Conservation (phyloP, 2,329 filamentous ascomycete species). For the Apiospora saccharicola region DNA sequence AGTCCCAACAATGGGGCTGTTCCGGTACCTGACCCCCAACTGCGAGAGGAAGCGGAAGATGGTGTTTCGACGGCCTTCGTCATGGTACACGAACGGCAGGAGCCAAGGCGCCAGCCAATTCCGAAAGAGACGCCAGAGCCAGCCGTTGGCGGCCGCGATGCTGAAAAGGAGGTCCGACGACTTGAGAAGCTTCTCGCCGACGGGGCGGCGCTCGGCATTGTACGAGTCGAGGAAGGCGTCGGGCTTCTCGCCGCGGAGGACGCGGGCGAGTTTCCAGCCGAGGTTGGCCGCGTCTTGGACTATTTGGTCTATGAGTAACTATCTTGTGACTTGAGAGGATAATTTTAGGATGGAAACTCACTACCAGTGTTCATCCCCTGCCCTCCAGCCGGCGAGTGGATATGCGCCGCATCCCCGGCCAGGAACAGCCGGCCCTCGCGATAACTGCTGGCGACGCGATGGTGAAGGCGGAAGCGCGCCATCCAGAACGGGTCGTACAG, state of each 20-base stretch:
- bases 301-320: no score
- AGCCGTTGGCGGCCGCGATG: slow-evolving; percentile 45
- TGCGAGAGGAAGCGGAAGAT: slow-evolving; percentile 49
- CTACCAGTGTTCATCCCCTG: slow-evolving; percentile 65
- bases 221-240: slow-evolving; percentile 55
- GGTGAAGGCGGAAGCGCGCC: slow-evolving; percentile 54
- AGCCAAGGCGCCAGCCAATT: slow-evolving; percentile 48
- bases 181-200: slow-evolving; percentile 51
- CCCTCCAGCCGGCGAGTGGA: slow-evolving; percentile 61
- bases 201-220: slow-evolving; percentile 53
- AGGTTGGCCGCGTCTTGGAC: slow-evolving; percentile 61
- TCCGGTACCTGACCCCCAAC: slow-evolving; percentile 51
- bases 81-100: slow-evolving; percentile 44
- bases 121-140: slow-evolving; percentile 46
- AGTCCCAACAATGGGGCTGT: slow-evolving; percentile 46
- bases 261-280: slow-evolving; percentile 60
- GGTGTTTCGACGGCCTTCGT: slow-evolving; percentile 31
- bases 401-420: slow-evolving; percentile 65
- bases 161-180: slow-evolving; percentile 52
- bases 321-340: no score
- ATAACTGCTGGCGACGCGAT: slow-evolving; percentile 46
- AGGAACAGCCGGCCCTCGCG: slow-evolving; percentile 58
- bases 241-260: slow-evolving; percentile 42
- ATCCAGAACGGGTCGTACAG: slow-evolving; percentile 49
- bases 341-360: no score